These are phyloP conservation scores for Vicia sativa DNA, from an alignment of 306 rosid species.

Conservation along the genomic window DNA sequence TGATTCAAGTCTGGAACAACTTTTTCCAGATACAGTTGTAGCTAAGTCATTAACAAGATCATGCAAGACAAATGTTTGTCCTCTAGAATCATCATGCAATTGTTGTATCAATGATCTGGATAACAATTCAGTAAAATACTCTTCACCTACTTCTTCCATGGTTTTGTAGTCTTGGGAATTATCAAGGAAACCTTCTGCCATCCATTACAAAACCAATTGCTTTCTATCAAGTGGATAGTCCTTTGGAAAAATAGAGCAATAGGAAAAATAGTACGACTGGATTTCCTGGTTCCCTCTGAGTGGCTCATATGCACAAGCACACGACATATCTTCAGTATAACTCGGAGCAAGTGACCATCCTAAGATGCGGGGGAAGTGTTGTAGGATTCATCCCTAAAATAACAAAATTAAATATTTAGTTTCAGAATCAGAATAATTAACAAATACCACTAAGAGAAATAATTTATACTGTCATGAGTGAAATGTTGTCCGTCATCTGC, in stretches of 20 bases:
- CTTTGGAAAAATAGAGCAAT: slow-evolving; percentile 15
- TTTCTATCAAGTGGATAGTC: not conserved
- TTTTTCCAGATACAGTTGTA: not conserved
- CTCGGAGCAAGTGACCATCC: no score
- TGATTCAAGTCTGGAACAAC: not conserved
- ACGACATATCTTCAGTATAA: no score
- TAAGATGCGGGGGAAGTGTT: no score
- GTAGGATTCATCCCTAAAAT: no score
- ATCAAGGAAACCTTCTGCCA: slow-evolving; percentile 40
- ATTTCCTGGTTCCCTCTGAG: no score
- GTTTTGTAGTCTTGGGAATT: not conserved
- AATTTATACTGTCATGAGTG: no score
- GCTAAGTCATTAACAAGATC: slow-evolving; percentile 1
- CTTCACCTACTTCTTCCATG: slow-evolving; percentile 31
- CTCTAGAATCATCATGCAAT: not conserved
- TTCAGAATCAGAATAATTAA: no score
- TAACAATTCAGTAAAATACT: slow-evolving; percentile 27
- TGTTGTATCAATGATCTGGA: slow-evolving; percentile 37
- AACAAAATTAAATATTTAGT: no score
- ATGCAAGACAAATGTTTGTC: not conserved
- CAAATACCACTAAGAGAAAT: no score
- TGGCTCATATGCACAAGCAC: no score
- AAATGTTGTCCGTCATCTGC: no score
- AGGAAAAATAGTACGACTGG: no score
- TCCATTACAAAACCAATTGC: slow-evolving; percentile 35